Evolutionary conservation across 192 early-diverging fungal species (phyloP).

Genomic region (Cladochytrium replicatum): DNA sequence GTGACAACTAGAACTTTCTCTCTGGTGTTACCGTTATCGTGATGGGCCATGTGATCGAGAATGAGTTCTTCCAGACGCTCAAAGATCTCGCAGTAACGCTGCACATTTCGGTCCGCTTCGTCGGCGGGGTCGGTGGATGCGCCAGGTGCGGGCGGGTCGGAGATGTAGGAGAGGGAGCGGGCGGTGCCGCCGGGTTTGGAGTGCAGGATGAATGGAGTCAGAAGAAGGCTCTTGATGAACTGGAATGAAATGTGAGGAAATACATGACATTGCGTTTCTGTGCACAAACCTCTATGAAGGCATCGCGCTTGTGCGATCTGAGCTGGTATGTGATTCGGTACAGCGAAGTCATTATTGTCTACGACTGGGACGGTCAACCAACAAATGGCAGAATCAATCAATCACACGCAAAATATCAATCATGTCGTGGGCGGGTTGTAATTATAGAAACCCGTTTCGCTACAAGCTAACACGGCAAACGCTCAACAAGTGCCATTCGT

Average conservation of each 20-base stretch:
- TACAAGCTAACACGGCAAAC: too few species aligned
- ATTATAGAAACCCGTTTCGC: too few species aligned
- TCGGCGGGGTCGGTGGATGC: constrained; percentile 1
- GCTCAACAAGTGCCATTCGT: too few species aligned
- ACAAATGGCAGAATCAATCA: too few species aligned
- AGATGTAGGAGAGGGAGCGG: neutral
- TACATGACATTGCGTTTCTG: neutral
- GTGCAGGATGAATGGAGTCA: constrained; percentile 81
- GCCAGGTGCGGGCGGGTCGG: neutral
- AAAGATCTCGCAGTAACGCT: constrained; percentile 73
- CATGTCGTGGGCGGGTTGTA: too few species aligned
- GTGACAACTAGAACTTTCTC: neutral
- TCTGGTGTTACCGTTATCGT: constrained; percentile 28
- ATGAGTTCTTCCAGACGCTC: constrained; percentile 69
- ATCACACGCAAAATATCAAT: too few species aligned
- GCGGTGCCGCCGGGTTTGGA: constrained; percentile 13
- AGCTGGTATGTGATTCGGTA: constrained; percentile 11
- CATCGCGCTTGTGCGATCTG: constrained; percentile 77
- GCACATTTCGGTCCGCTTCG: constrained; percentile 39
- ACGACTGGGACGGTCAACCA: too few species aligned
- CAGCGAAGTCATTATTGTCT: neutral
- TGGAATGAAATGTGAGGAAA: constrained; percentile 22
- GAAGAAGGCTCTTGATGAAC: constrained; percentile 81
- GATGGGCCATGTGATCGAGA: constrained; percentile 48
- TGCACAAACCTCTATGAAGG: constrained; percentile 71